A percentile compares a stretch with the other conserved stretches of the same genome.
These are phyloP conservation scores for Plasmodium fragile DNA, from an alignment of 169 alveolate species.

Conservation along the genomic window DNA sequence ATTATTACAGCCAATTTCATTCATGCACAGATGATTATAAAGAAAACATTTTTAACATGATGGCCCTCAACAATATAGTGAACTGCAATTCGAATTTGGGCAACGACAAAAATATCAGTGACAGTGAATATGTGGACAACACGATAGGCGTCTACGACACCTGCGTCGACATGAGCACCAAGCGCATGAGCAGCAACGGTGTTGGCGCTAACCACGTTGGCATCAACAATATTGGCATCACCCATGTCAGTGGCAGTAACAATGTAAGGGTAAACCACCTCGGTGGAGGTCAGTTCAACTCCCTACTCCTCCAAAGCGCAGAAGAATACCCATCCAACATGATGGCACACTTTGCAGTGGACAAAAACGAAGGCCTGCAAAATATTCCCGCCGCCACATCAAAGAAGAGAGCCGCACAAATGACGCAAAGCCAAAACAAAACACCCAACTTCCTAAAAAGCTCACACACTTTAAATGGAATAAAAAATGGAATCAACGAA, in stretches of 20 bases:
- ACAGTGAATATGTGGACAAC: constrained; percentile 13
- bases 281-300: neutral
- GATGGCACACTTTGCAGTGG: constrained; percentile 19
- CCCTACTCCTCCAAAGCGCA: constrained; percentile 19
- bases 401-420: constrained; percentile 34
- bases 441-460: constrained; percentile 29
- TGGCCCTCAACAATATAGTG: constrained; percentile 23
- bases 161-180: neutral
- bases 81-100: constrained; percentile 9
- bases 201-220: neutral
- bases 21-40: constrained; percentile 31
- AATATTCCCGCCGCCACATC: constrained; percentile 13
- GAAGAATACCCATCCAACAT: neutral
- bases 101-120: constrained; percentile 11
- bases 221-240: neutral
- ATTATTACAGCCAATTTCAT: constrained; percentile 19
- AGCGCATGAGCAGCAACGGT: neutral
- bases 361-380: constrained; percentile 28
- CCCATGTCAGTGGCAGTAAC: neutral
- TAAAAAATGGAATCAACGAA: constrained; percentile 20
- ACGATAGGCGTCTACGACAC: neutral
- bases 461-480: constrained; percentile 35
- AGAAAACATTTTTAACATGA: constrained; percentile 39
- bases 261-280: neutral
- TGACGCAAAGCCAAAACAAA: constrained; percentile 50